Evolutionary conservation across 2,329 filamentous ascomycete genomes (phyloP).

Genomic region (Pseudogymnoascus sp.): DNA sequence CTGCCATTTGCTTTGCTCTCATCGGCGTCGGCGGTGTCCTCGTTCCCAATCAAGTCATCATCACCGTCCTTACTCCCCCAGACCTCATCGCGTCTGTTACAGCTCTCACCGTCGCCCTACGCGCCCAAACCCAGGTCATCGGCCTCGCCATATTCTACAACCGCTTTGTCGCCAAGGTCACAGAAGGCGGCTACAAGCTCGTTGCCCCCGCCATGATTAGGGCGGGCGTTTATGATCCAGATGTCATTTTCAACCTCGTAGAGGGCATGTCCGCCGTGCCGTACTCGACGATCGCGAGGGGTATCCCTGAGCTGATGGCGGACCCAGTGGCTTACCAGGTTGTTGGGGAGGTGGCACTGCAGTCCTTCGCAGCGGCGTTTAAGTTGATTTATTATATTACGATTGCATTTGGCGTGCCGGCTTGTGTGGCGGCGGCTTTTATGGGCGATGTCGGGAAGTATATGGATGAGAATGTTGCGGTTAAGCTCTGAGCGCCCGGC

Average conservation of each 20-base stretch:
- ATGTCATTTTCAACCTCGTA: neutral
- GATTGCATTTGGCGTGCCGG: conserved; percentile 42
- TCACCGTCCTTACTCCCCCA: conserved; percentile 57
- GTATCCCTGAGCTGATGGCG: neutral
- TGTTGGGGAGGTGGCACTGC: neutral
- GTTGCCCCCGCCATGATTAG: neutral
- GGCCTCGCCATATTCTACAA: conserved; percentile 50
- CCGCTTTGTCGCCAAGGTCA: conserved; percentile 34
- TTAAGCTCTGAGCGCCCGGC: conserved; percentile 29
- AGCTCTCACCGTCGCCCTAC: conserved; percentile 55
- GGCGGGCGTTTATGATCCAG: neutral
- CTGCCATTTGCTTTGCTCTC: conserved; percentile 47
- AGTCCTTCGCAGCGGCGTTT: conserved; percentile 31
- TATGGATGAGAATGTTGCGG: conserved; percentile 41
- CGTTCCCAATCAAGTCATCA: conserved; percentile 55
- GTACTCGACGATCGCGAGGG: neutral
- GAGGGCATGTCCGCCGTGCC: neutral
- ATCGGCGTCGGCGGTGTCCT: conserved; percentile 59
- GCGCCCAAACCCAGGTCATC: conserved; percentile 55
- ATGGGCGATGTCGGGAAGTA: conserved; percentile 40
- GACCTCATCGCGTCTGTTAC: conserved; percentile 60
- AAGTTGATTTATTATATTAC: conserved; percentile 44
- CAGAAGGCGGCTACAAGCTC: conserved; percentile 18
- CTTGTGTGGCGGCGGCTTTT: conserved; percentile 41
- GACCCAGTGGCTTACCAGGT: neutral